phyloP scores from a whole-genome alignment of 257 asterid species.

The Scutellaria baicalensis region DNA sequence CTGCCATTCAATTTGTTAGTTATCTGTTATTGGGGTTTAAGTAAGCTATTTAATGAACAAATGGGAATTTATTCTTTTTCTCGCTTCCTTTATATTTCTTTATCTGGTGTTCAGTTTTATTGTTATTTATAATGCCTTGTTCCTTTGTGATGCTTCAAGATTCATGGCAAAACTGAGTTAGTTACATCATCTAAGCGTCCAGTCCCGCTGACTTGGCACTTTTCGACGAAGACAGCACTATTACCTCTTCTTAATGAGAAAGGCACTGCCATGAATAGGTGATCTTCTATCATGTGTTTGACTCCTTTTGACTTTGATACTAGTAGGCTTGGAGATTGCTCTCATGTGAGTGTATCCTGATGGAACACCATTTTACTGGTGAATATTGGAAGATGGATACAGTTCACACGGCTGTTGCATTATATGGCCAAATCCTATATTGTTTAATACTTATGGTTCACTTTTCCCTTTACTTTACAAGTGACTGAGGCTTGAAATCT shows the following conservation, averaged over 20 bases:
- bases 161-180: too few species aligned
- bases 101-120: neutral
- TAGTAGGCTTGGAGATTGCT: too few species aligned
- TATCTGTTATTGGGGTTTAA: neutral
- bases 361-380: too few species aligned
- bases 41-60: neutral
- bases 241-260: conserved; percentile 85
- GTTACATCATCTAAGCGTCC: too few species aligned
- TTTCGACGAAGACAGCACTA: conserved; percentile 74
- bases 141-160: too few species aligned
- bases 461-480: neutral
- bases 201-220: too few species aligned
- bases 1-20: neutral
- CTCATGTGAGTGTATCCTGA: too few species aligned
- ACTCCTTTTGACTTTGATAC: neutral
- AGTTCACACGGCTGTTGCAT: neutral
- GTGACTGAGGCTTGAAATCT: neutral
- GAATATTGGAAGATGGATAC: too few species aligned
- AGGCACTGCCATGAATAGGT: conserved; percentile 96
- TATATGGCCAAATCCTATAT: neutral
- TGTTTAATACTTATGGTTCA: conserved; percentile 7
- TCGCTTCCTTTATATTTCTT: neutral
- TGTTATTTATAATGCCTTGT: conserved; percentile 9
- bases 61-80: neutral
- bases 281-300: conserved; percentile 14